phyloP scores from a whole-genome alignment of 805 yeast species.

The Nakazawaea wickerhamii region DNA sequence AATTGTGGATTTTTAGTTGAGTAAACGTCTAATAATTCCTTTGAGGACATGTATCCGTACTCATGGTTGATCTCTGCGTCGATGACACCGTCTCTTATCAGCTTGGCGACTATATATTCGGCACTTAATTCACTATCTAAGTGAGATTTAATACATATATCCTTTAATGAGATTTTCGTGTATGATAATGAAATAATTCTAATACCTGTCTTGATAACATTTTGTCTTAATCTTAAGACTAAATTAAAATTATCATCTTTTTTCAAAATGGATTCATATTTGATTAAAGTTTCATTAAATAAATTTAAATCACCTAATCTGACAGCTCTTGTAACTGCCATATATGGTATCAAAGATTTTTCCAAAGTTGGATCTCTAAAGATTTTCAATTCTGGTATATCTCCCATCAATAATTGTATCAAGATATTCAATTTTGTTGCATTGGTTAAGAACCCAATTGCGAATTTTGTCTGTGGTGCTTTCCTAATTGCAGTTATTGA shows the following conservation, averaged over 20 bases:
- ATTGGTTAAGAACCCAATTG: conserved; percentile 82
- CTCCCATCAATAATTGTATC: conserved; percentile 93
- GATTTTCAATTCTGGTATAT: conserved; percentile 82
- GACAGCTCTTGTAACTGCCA: conserved; percentile 85
- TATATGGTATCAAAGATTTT: conserved; percentile 69
- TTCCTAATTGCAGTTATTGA: conserved; percentile 94
- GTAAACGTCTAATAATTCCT: conserved; percentile 80
- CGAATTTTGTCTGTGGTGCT: conserved; percentile 84
- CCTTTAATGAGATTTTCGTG: conserved; percentile 85
- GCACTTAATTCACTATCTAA: conserved; percentile 94
- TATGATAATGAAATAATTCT: conserved; percentile 88
- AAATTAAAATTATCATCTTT: conserved; percentile 79
- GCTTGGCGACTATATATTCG: conserved; percentile 94
- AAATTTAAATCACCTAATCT: conserved; percentile 83
- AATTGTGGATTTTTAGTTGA: conserved; percentile 82
- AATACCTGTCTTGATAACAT: conserved; percentile 96
- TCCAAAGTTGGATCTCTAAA: conserved; percentile 63
- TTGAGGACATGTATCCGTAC: conserved; percentile 85
- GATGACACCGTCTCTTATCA: conserved; percentile 94
- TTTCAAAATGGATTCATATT: conserved; percentile 56
- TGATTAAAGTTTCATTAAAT: conserved; percentile 65
- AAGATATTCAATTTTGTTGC: conserved; percentile 85
- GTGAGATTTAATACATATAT: conserved; percentile 86
- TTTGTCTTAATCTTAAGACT: conserved; percentile 87
- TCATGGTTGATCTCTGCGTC: conserved; percentile 92